Base-by-base conservation (phyloP, 257 asterid species). In the Nicotiana paniculata region DNA sequence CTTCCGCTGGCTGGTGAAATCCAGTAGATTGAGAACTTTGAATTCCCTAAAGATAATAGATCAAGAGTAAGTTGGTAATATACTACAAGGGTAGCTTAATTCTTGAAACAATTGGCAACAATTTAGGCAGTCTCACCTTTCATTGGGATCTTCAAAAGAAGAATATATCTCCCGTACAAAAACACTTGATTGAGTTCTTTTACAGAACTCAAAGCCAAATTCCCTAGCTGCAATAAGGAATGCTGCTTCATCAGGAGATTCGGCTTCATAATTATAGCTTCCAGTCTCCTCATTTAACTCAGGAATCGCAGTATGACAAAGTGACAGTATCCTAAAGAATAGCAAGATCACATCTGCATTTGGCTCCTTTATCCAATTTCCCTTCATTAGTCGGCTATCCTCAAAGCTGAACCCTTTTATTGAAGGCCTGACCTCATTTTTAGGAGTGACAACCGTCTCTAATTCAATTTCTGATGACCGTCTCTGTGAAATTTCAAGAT, bases 1-100 rank as follows among this genome's bases (percentile, higher is more conserved):
- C 91, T 95, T 95, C 91, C 99, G 90, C 85, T 95, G 91, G 97
- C 99, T 95, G 55, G 99, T 93, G 89, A 93, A 95, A 84, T 95
- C 97, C 92, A 95, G 84, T 88, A 93, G 87, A 86, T 90, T 92
- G 86, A 95, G 97, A 90, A 95, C 85, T 87, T 91, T 95, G 91
- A 81, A 92, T 90, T 95, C 98, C 95, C 99, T 95, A 93, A 69
- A 85, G 74, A 69, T 81, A 78, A 51, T 18, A 48, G 46, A 51
- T 26, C 80, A 75, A 51, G 63, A 75, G 26, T 75, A 75, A 75
- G 80, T 74, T 15, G 46, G 46, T 51, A 75, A 66, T 28, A 76
- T 46, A 82, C 17, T 6, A 61, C 48, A 77, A 55, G 1, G 26
- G 9, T 48, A 51, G 8, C 26, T 63, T 39, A 28, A 51, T 55